Conservation (phyloP, 2,329 filamentous ascomycete species). For the Lasiodiplodia gonubiensis region DNA sequence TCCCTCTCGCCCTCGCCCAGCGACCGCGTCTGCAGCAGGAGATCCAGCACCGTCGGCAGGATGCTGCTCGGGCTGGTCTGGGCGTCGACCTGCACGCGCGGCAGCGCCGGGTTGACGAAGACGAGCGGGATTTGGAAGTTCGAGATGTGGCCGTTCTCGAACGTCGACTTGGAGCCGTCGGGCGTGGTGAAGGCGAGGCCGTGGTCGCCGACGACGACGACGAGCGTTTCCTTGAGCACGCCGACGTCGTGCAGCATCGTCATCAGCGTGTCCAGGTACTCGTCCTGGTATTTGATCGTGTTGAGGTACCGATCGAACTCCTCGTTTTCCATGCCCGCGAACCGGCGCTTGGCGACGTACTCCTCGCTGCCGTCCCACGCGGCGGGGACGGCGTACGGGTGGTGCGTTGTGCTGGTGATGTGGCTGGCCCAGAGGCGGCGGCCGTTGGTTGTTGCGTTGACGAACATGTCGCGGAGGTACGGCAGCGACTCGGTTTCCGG, state of each 20-base stretch:
- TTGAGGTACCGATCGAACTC: conserved; percentile 51
- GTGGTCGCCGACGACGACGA: conserved; percentile 55
- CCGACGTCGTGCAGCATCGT: conserved; percentile 51
- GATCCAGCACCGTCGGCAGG: conserved; percentile 54
- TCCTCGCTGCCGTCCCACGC: conserved; percentile 29
- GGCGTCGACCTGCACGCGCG: conserved; percentile 48
- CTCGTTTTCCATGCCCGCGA: conserved; percentile 1
- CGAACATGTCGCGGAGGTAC: conserved; percentile 47
- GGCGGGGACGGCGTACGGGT: conserved; percentile 50
- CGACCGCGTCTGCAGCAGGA: conserved; percentile 50
- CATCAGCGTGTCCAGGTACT: conserved; percentile 50
- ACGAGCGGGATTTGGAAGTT: conserved; percentile 53
- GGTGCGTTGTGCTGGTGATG: conserved; percentile 49
- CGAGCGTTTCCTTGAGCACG: conserved; percentile 53
- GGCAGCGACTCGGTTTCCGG: conserved; percentile 50
- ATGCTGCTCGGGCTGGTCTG: conserved; percentile 52
- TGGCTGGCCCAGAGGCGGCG: conserved; percentile 45
- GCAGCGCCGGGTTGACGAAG: conserved; percentile 52
- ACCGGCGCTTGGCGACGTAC: conserved; percentile 1
- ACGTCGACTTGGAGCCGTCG: conserved; percentile 47
- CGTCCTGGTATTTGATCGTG: conserved; percentile 48
- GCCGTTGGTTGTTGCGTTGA: conserved; percentile 37
- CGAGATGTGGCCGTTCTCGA: conserved; percentile 52
- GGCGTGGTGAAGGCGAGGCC: conserved; percentile 46
- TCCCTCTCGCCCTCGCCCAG: conserved; percentile 40